Base-by-base conservation (phyloP, 202 grass and related monocot species). In the Digitaria exilis region DNA sequence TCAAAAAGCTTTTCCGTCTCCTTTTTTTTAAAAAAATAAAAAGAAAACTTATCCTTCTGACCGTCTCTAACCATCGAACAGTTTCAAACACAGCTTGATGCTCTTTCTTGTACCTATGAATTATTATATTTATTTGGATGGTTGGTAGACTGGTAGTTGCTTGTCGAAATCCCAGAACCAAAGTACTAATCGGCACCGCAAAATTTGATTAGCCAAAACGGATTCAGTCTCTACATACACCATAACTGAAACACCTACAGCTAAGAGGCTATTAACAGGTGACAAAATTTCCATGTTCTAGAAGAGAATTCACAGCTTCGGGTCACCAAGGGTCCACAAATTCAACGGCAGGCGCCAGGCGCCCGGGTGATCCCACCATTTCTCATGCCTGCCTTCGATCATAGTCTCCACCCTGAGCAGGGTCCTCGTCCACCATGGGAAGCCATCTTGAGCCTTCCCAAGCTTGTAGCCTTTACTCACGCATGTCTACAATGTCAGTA, bases 401-500 rank as follows among this genome's bases (percentile, higher is more conserved):
- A n/a, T n/a, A 21, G n/a, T 6, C 13, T 56, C n/a, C 62, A 71
- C 6, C 14, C 17, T 4, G 73, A 80, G 31, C 79, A 69, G 39
- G 72, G 57, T 58, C 65, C 18, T 19, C 32, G 75, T n/a, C 5
- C 45, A 29, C 15, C 49, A 41, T 60, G 29, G 30, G 18, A 67
- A 54, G 10, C 31, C 39, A 51, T 67, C 12, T 65, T 42, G 66
- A 73, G 5, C 44, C 26, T 64, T 19, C 41, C 69, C 44, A 61
- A 37, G 43, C 18, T 28, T 67, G n/a, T n/a, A 55, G 12, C 12
- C 58, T 30, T 82, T 6, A 41, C 17, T 56, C 49, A 41, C 45
- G 69, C 65, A 68, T 39, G 48, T 73, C 85, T 98, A 98, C 84
- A 99, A 81, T 25, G 93, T 89, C 77, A 99, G 71, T 86, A 96